Evolutionary conservation across 768 basidiomycete species (phyloP).

Genomic region (Wakefieldia striispora): DNA sequence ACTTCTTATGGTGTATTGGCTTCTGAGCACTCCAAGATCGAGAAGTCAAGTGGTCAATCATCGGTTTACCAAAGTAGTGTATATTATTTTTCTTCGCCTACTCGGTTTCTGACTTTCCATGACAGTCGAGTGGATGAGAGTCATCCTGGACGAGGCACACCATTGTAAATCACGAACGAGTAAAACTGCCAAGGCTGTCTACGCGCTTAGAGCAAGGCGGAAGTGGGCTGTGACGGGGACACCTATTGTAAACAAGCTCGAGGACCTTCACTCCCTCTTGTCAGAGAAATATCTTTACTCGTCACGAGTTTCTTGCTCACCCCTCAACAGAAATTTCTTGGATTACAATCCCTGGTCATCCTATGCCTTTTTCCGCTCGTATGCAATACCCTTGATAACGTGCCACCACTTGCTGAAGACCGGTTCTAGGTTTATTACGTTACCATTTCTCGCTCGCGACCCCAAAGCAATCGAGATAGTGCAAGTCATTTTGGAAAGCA

Average conservation of each 20-base stretch:
- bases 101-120: slow-evolving; percentile 6
- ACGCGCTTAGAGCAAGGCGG: slow-evolving; percentile 72
- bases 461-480: slow-evolving; percentile 93
- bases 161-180: slow-evolving; percentile 88
- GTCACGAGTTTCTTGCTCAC: slow-evolving; percentile 34
- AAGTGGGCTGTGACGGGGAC: slow-evolving; percentile 95
- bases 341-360: slow-evolving; percentile 80
- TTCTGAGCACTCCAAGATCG: slow-evolving; percentile 79
- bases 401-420: slow-evolving; percentile 1
- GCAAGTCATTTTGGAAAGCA: slow-evolving; percentile 88
- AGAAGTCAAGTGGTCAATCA: slow-evolving; percentile 50
- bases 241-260: slow-evolving; percentile 91
- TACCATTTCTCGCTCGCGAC: slow-evolving; percentile 89
- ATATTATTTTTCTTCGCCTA: not conserved
- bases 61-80: slow-evolving; percentile 70
- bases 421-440: slow-evolving; percentile 70
- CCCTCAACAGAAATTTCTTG: slow-evolving; percentile 63
- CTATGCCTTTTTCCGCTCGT: slow-evolving; percentile 88
- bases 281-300: slow-evolving; percentile 39
- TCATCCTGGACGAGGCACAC: slow-evolving; percentile 93
- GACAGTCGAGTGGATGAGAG: slow-evolving; percentile 75
- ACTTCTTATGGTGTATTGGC: slow-evolving; percentile 90
- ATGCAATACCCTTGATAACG: slow-evolving; percentile 24
- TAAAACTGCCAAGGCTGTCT: slow-evolving; percentile 86
- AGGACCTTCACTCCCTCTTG: slow-evolving; percentile 90